phyloP scores from a whole-genome alignment of 305 asterid species.

The Fraxinus nigra region DNA sequence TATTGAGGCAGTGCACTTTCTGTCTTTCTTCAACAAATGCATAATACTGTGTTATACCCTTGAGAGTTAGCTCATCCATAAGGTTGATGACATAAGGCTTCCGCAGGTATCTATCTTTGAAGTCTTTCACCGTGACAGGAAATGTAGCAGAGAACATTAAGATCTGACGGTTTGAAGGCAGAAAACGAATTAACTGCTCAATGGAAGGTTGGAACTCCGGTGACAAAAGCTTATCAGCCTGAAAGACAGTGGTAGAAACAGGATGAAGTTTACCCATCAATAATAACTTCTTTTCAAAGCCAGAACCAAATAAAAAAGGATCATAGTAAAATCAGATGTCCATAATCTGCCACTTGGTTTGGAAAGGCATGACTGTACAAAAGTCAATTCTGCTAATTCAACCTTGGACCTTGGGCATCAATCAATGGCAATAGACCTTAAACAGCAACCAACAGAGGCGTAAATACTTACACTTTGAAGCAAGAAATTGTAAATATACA shows the following conservation, averaged over 20 bases:
- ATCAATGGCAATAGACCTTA: not conserved
- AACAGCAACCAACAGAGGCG: not conserved
- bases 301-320: constrained; percentile 11
- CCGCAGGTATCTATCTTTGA: constrained; percentile 72
- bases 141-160: constrained; percentile 96
- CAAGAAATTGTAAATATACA: not conserved
- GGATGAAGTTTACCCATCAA: constrained; percentile 9
- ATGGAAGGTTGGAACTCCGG: constrained; percentile 96
- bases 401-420: not conserved
- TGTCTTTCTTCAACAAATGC: constrained; percentile 98
- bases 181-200: constrained; percentile 67
- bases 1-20: constrained; percentile 91
- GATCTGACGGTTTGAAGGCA: constrained; percentile 71
- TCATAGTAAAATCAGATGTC: not conserved
- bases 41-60: constrained; percentile 93
- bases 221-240: constrained; percentile 95
- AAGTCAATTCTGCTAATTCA: not conserved
- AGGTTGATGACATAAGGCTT: constrained; percentile 84
- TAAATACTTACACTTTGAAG: not conserved
- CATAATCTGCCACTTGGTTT: not conserved
- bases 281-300: constrained; percentile 13
- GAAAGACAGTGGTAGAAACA: constrained; percentile 32
- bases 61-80: constrained; percentile 95
- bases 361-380: constrained; percentile 14
- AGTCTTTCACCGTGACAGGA: constrained; percentile 89